phyloP scores from a whole-genome alignment of 2,329 filamentous ascomycete species.

The Colletotrichum higginsianum region DNA sequence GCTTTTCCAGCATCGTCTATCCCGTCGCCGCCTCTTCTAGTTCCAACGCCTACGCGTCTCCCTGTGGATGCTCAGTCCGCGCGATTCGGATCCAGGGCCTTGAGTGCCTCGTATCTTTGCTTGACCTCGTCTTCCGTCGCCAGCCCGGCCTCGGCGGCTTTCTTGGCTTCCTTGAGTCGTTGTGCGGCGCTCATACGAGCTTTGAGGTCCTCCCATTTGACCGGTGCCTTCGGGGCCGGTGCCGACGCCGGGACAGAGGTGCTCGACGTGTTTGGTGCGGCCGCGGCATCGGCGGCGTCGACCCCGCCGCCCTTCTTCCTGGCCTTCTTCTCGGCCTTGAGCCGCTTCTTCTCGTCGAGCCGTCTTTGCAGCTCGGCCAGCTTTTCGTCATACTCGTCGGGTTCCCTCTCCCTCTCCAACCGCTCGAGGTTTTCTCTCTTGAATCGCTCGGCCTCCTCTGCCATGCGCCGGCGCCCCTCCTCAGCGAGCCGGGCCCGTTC shows the following conservation, averaged over 20 bases:
- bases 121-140: conserved; percentile 58
- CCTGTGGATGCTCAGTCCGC: neutral
- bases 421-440: conserved; percentile 53
- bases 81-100: conserved; percentile 13
- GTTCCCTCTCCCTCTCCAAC: conserved; percentile 49
- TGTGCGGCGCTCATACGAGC: conserved; percentile 49
- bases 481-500: conserved; percentile 56
- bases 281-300: neutral
- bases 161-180: conserved; percentile 66
- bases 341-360: conserved; percentile 56
- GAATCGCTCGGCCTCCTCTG: conserved; percentile 57
- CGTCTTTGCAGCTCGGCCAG: conserved; percentile 42
- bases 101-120: conserved; percentile 43
- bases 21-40: neutral
- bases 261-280: neutral
- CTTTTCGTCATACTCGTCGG: conserved; percentile 49
- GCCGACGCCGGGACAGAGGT: neutral
- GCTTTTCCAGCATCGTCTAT: neutral
- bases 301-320: conserved; percentile 46
- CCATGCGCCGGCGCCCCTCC: conserved; percentile 51
- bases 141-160: conserved; percentile 65
- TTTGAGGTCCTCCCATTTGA: conserved; percentile 43
- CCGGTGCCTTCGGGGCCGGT: conserved; percentile 20
- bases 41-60: neutral
- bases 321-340: conserved; percentile 55